Conservation (phyloP, 306 rosid species). For the Quercus ilex region DNA sequence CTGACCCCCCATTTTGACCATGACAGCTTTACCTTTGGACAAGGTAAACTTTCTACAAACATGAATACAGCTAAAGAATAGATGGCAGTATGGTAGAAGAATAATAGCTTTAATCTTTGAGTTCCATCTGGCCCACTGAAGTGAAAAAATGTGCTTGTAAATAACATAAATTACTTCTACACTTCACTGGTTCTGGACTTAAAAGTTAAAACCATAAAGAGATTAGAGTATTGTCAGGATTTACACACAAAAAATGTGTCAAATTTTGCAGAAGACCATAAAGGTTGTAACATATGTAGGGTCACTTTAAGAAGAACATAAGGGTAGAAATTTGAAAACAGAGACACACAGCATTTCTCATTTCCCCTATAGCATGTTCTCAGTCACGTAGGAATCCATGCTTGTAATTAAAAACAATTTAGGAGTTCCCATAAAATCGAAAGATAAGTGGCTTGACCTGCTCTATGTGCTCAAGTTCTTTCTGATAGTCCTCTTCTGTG, state of each 20-base stretch:
- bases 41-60: neutral
- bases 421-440: neutral
- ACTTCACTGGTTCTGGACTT: neutral
- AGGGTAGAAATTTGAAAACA: neutral
- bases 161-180: neutral
- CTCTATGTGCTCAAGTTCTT: constrained; percentile 98
- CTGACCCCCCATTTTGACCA: neutral
- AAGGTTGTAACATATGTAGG: neutral
- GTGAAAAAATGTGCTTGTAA: neutral
- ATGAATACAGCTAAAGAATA: neutral
- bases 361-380: neutral
- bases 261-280: too few relatives aligned
- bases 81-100: neutral
- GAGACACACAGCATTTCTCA: neutral
- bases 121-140: neutral
- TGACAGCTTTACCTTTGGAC: neutral
- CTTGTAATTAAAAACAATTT: neutral
- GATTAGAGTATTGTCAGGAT: neutral
- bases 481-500: constrained; percentile 88
- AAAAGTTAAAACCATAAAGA: neutral
- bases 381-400: neutral
- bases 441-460: constrained; percentile 42
- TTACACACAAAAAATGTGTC: neutral
- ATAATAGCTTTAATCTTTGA: neutral
- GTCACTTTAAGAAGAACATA: neutral